phyloP scores from a whole-genome alignment of 306 rosid species.

The Crotalaria pallida region DNA sequence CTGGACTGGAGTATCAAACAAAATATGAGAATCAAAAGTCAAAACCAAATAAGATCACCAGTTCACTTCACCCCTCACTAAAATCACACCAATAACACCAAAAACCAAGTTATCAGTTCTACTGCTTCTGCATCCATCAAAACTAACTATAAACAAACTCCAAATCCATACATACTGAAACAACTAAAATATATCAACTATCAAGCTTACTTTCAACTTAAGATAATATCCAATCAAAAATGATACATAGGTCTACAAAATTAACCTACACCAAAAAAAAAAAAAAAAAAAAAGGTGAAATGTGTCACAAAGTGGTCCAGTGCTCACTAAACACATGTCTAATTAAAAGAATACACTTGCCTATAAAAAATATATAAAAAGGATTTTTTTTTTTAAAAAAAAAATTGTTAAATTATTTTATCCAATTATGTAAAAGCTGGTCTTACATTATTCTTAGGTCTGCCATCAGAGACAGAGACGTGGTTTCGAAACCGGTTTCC shows the following conservation, averaged over 20 bases:
- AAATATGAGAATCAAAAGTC: not conserved
- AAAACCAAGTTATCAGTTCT: not conserved
- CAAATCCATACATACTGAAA: not conserved
- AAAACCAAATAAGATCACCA: not conserved
- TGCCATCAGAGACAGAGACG: conserved; percentile 60
- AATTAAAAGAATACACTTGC: too few species aligned
- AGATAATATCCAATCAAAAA: not conserved
- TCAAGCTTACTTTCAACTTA: conserved; percentile 1
- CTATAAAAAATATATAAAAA: too few species aligned
- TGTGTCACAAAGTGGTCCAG: too few species aligned
- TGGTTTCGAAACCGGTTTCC: conserved; percentile 81
- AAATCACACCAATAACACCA: not conserved
- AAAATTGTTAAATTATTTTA: not conserved
- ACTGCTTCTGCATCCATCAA: not conserved
- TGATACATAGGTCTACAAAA: too few species aligned
- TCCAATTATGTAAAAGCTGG: not conserved
- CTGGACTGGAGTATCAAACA: not conserved
- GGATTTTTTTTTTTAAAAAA: not conserved
- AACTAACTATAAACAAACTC: not conserved
- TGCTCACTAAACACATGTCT: too few species aligned
- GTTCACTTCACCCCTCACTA: not conserved
- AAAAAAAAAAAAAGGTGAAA: not conserved
- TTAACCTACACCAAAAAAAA: not conserved
- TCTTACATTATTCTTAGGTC: conserved; percentile 81
- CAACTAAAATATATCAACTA: not conserved